Percentiles rank a stretch among this genome's conserved stretches.
Evolutionary conservation across 2,329 filamentous ascomycete genomes (phyloP).

Genomic region (Zasmidium angulare): DNA sequence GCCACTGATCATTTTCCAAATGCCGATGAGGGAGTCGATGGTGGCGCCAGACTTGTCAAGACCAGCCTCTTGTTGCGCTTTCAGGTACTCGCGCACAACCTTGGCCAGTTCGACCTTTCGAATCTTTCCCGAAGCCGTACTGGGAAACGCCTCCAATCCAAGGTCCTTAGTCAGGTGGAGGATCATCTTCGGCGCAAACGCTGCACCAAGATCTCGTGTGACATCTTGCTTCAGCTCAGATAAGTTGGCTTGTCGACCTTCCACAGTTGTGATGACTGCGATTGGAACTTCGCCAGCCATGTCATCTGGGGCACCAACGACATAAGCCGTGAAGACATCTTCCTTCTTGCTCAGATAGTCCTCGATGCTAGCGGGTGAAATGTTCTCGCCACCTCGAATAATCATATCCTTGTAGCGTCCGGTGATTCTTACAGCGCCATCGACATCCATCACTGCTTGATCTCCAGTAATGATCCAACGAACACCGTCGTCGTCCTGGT

Average conservation of each 20-base stretch:
- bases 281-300: constrained; percentile 51
- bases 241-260: constrained; percentile 34
- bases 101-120: constrained; percentile 42
- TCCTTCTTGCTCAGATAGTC: constrained; percentile 37
- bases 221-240: constrained; percentile 37
- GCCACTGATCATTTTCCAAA: constrained; percentile 35
- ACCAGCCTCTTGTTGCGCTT: constrained; percentile 25
- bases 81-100: constrained; percentile 30
- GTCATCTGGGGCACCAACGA: constrained; percentile 47
- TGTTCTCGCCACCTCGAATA: constrained; percentile 65
- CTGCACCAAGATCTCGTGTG: constrained; percentile 39
- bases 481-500: constrained; percentile 37
- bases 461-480: constrained; percentile 68
- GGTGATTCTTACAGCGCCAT: constrained; percentile 41
- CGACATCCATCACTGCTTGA: constrained; percentile 51
- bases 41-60: constrained; percentile 30
- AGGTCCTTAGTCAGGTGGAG: constrained; percentile 45
- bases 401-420: constrained; percentile 39
- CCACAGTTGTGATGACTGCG: constrained; percentile 43
- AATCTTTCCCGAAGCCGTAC: constrained; percentile 48
- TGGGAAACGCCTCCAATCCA: constrained; percentile 40
- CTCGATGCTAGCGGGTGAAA: constrained; percentile 45
- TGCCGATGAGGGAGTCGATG: constrained; percentile 30
- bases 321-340: constrained; percentile 38
- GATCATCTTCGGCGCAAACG: constrained; percentile 43